Conservation (phyloP, 371 early-diverging fungal species). For the Apophysomyces trapeziformis region DNA sequence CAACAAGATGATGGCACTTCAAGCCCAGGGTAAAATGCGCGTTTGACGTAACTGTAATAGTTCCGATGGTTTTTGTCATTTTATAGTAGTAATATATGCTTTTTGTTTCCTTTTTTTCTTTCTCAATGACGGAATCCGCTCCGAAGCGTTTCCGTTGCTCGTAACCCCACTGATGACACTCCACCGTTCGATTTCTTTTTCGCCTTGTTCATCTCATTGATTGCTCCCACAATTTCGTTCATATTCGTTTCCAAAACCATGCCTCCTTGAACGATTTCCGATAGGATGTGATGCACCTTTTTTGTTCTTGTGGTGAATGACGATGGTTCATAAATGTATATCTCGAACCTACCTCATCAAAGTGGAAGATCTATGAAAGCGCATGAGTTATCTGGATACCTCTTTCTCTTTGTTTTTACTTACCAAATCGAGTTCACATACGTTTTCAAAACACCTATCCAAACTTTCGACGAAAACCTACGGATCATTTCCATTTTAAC, state of each 20-base stretch:
- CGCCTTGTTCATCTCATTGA: constrained; percentile 57
- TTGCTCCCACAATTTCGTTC: constrained; percentile 64
- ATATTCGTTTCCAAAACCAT: constrained; percentile 75
- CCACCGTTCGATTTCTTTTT: constrained; percentile 49
- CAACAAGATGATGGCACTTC: constrained; percentile 18
- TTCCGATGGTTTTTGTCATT: background rate
- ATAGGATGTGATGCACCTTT: constrained; percentile 72
- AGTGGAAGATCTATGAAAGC: constrained; percentile 71
- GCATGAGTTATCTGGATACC: background rate
- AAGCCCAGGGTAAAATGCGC: constrained; percentile 12
- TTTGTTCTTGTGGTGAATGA: constrained; percentile 9
- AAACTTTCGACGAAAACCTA: constrained; percentile 96
- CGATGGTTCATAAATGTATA: background rate
- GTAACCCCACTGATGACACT: constrained; percentile 39
- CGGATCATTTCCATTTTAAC: too few relatives aligned
- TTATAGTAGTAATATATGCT: background rate
- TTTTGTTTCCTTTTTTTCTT: constrained; percentile 6
- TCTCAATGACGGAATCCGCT: constrained; percentile 47
- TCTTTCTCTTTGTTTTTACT: constrained; percentile 5
- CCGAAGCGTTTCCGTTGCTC: constrained; percentile 48
- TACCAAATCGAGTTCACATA: constrained; percentile 95
- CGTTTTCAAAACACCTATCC: constrained; percentile 93
- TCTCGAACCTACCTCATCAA: constrained; percentile 59
- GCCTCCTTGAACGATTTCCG: constrained; percentile 81
- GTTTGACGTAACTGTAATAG: background rate